phyloP scores from a whole-genome alignment of 1,139 yeast genomes.

The Diutina scorzettiae region DNA sequence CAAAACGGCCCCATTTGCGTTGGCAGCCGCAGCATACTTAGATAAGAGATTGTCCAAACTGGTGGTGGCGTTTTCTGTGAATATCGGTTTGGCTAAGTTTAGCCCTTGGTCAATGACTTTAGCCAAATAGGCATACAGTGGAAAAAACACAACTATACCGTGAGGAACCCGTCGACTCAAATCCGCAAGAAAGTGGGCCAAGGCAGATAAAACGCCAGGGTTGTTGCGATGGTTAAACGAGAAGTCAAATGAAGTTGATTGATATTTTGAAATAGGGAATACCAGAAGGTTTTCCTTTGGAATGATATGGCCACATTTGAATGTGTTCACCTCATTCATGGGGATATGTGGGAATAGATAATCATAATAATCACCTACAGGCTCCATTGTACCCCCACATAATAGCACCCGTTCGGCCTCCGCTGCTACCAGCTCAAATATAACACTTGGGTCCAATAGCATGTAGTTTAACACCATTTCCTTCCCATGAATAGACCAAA shows the following conservation, averaged over 20 bases:
- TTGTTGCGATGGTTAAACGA: conserved; percentile 55
- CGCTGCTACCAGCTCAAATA: conserved; percentile 54
- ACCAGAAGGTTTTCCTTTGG: conserved; percentile 60
- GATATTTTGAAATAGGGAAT: conserved; percentile 29
- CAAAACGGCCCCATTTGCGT: conserved; percentile 46
- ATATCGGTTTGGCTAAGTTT: conserved; percentile 48
- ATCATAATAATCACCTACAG: conserved; percentile 55
- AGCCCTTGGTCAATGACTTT: too few species aligned
- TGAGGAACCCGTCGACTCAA: conserved; percentile 42
- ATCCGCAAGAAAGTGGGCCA: conserved; percentile 40
- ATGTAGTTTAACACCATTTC: conserved; percentile 46
- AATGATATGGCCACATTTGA: conserved; percentile 78
- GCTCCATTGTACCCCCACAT: conserved; percentile 98
- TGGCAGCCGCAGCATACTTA: conserved; percentile 33
- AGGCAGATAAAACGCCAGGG: conserved; percentile 27
- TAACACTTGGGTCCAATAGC: conserved; percentile 68
- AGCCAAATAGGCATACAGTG: conserved; percentile 67
- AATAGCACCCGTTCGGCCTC: conserved; percentile 61
- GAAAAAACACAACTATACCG: conserved; percentile 76
- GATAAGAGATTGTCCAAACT: conserved; percentile 34
- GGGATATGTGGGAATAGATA: conserved; percentile 52
- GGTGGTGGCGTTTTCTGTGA: conserved; percentile 41
- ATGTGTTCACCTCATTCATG: conserved; percentile 31
- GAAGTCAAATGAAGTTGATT: conserved; percentile 39
- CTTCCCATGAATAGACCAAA: conserved; percentile 36